Evolutionary conservation across 352 stramenopile species (phyloP).

Genomic region (Phytophthora macrochlamydospora): DNA sequence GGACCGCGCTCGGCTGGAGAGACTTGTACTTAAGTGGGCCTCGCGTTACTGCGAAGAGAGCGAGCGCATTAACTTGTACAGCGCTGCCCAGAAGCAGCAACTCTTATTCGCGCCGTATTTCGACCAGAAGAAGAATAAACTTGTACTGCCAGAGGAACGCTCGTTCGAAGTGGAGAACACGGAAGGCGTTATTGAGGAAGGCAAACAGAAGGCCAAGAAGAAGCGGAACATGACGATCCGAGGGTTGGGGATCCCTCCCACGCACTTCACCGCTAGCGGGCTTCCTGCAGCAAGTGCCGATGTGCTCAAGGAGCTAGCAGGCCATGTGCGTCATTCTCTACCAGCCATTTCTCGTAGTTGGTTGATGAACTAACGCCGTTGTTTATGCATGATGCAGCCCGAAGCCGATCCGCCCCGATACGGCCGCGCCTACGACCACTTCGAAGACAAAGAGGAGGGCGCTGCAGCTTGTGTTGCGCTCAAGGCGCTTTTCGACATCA

Average conservation of each 20-base stretch:
- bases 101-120: conserved; percentile 96
- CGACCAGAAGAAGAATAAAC: conserved; percentile 75
- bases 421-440: conserved; percentile 92
- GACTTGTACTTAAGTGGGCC: conserved; percentile 93
- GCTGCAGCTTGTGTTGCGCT: conserved; percentile 95
- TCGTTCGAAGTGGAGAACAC: conserved; percentile 86
- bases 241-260: conserved; percentile 92
- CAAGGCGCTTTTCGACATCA: conserved; percentile 95
- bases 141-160: conserved; percentile 69
- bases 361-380: conserved; percentile 4
- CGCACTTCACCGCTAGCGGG: conserved; percentile 93
- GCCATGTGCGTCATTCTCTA: conserved; percentile 50
- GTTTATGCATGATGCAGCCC: conserved; percentile 44
- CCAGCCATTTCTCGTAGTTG: background rate
- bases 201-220: conserved; percentile 74
- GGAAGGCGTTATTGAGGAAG: conserved; percentile 72
- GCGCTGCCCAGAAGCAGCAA: conserved; percentile 93
- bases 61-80: conserved; percentile 96
- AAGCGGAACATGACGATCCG: conserved; percentile 82
- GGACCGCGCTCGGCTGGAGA: conserved; percentile 83
- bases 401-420: conserved; percentile 78
- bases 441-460: conserved; percentile 91
- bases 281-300: conserved; percentile 93
- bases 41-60: conserved; percentile 92
- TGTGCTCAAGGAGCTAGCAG: conserved; percentile 94